Evolutionary conservation across 257 asterid species (phyloP).

Genomic region (Cinchona pubescens): DNA sequence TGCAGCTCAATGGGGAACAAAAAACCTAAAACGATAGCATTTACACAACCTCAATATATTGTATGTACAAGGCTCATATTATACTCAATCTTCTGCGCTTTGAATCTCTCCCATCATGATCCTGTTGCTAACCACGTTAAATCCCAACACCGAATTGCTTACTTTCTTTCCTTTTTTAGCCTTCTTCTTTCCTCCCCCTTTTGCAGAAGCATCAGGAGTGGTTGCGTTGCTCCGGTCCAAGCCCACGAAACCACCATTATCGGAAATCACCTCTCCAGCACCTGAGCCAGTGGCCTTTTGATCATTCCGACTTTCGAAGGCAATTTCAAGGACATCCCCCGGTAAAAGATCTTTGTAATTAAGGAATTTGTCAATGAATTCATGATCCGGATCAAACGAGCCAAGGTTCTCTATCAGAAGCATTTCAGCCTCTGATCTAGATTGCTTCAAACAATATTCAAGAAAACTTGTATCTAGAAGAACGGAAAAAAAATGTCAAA

Average conservation of each 20-base stretch:
- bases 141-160: slow-evolving; percentile 78
- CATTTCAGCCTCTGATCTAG: slow-evolving; percentile 81
- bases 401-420: slow-evolving; percentile 83
- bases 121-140: slow-evolving; percentile 89
- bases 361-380: slow-evolving; percentile 83
- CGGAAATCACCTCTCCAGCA: slow-evolving; percentile 37
- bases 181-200: slow-evolving; percentile 71
- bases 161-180: slow-evolving; percentile 86
- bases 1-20: slow-evolving; percentile 41
- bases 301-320: slow-evolving; percentile 53
- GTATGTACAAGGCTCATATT: slow-evolving; percentile 47
- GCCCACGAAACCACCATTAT: slow-evolving; percentile 32
- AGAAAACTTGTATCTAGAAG: slow-evolving; percentile 75
- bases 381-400: slow-evolving; percentile 69
- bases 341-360: slow-evolving; percentile 80
- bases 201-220: slow-evolving; percentile 38
- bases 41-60: slow-evolving; percentile 42
- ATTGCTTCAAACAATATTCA: slow-evolving; percentile 75
- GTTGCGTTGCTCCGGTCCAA: slow-evolving; percentile 27
- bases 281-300: slow-evolving; percentile 33
- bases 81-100: slow-evolving; percentile 59
- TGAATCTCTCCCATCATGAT: slow-evolving; percentile 99
- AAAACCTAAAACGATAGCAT: slow-evolving; percentile 31
- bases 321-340: slow-evolving; percentile 68
- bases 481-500: neutral